These are phyloP conservation scores for Rutstroemia sp. DNA, from an alignment of 2,329 filamentous ascomycete species.

Conservation along the genomic window DNA sequence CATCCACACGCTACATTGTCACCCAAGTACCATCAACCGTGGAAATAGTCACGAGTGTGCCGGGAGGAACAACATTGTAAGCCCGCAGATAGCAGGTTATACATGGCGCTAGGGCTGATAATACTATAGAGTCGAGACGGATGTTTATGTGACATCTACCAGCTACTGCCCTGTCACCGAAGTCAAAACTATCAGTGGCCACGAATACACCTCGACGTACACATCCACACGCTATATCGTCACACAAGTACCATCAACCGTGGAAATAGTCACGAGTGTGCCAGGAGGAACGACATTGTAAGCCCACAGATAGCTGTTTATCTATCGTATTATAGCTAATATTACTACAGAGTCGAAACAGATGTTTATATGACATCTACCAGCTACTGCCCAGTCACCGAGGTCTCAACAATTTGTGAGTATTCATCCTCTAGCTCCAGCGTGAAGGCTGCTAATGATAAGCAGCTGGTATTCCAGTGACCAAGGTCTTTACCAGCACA, in stretches of 20 bases:
- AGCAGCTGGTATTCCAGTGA: constrained; percentile 34
- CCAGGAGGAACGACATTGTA: constrained; percentile 3
- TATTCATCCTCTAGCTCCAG: constrained; percentile 19
- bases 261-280: background rate
- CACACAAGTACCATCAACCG: constrained; percentile 16
- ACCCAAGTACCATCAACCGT: constrained; percentile 16
- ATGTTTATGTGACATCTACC: constrained; percentile 31
- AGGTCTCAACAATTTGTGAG: constrained; percentile 40
- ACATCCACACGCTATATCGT: constrained; percentile 18
- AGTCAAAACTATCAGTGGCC: constrained; percentile 38
- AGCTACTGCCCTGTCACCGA: constrained; percentile 39
- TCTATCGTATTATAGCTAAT: constrained; percentile 5
- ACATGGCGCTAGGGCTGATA: constrained; percentile 5
- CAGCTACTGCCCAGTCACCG: constrained; percentile 38
- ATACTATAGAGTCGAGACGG: constrained; percentile 21
- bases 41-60: background rate
- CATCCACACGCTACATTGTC: constrained; percentile 17
- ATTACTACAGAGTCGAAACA: constrained; percentile 21
- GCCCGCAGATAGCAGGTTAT: constrained; percentile 1
- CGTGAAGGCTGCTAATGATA: constrained; percentile 35
- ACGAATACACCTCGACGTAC: constrained; percentile 29
- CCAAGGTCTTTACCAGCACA: constrained; percentile 26
- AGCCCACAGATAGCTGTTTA: background rate
- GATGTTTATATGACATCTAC: constrained; percentile 31
- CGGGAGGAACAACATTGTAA: constrained; percentile 3